Evolutionary conservation across 1,284 basidiomycete species (phyloP), one percentile per base, ranked within the genome.

Genomic region (Neolentinus lepideus): DNA sequence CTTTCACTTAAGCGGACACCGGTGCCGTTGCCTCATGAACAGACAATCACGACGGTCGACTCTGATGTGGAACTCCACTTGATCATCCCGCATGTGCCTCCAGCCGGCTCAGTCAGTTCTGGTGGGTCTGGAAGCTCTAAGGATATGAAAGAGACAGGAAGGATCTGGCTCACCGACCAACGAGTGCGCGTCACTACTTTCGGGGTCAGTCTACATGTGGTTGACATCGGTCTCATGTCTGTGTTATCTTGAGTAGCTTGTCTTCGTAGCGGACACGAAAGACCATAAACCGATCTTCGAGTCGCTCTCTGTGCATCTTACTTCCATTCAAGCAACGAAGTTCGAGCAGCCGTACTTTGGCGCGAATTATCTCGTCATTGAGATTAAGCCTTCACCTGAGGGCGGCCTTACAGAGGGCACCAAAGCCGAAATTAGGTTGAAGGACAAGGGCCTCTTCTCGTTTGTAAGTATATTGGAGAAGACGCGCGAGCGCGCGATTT

Each of bases 311-410:
- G 71, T 90, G 35, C 87, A 85, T 12, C 74, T 88, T 14, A 76
- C 74, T 35, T 74, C 82, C 0, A 79, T 92, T 56, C 68, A 89
- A 14, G 79, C 81, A 3, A 85, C 85, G 22, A 78, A 76, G 59
- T 90, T 88, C 65, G 81, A 88, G 61, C 88, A 90, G 66, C 89
- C 90, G 1, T 76, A 80, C 16, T 84, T 90, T 56, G 79, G 77
- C 50, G 68, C 79, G 10, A 91, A 92, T 65, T 88, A 81, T 62
- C 75, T 91, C 46, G 65, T 71, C 0, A 73, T 92, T 60, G 79
- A 84, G 50, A 72, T 91, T 63, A 80, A 77, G 61, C 87, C 90
- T 10, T 75, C 85, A 0, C 65, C 76, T 0, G 80, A 76, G 19
- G 88, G 88, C 19, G 84, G 84, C 10, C 70, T 91, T 27, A 78